Conservation (phyloP, 2,329 filamentous ascomycete genomes). For the Nannizzia gypsea region DNA sequence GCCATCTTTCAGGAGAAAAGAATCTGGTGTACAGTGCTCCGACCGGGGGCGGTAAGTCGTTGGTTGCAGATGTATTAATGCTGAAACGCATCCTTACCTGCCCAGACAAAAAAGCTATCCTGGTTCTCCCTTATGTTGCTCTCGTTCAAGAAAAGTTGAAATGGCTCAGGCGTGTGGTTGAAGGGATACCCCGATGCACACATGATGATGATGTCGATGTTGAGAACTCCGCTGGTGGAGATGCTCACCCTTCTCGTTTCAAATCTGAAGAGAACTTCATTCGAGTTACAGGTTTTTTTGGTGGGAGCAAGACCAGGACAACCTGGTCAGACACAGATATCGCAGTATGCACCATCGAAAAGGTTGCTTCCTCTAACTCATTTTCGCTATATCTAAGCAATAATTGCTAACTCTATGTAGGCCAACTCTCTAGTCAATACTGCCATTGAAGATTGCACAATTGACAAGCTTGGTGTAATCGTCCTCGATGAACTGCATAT, state of each 20-base stretch:
- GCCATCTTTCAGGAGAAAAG: constrained; percentile 51
- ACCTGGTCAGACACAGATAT: constrained; percentile 67
- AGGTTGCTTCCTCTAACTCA: constrained; percentile 36
- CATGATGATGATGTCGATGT: constrained; percentile 20
- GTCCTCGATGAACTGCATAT: constrained; percentile 74
- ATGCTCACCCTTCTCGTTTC: constrained; percentile 33
- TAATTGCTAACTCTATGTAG: constrained; percentile 29
- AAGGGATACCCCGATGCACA: constrained; percentile 40
- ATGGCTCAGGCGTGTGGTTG: constrained; percentile 57
- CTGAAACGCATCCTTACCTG: constrained; percentile 57
- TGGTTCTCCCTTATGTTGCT: constrained; percentile 66
- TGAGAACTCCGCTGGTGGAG: constrained; percentile 19
- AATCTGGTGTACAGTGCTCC: constrained; percentile 72
- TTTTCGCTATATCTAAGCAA: constrained; percentile 4
- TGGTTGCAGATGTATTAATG: constrained; percentile 63
- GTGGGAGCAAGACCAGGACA: constrained; percentile 54
- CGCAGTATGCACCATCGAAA: constrained; percentile 69
- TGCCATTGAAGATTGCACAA: constrained; percentile 58
- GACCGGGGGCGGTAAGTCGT: constrained; percentile 65
- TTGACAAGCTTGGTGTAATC: constrained; percentile 52
- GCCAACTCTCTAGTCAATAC: constrained; percentile 63
- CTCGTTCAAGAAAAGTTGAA: constrained; percentile 68
- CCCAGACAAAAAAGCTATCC: constrained; percentile 53
- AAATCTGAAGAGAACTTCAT: constrained; percentile 48
- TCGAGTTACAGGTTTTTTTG: constrained; percentile 61